Conservation (phyloP, 228 moss, liverwort and hornwort genomes). For the Sphagnum fallax region DNA sequence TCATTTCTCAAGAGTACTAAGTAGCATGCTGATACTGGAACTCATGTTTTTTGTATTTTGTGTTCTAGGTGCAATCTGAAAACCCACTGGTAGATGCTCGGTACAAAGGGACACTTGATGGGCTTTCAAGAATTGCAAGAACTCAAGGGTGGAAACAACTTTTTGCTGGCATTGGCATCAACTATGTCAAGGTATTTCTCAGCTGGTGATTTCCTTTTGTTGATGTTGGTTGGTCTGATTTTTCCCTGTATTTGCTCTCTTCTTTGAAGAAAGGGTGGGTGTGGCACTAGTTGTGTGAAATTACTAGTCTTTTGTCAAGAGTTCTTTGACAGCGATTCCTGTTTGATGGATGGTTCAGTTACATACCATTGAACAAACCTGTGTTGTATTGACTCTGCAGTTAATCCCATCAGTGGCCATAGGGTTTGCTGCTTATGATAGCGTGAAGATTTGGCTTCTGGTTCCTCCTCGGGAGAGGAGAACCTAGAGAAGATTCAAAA, state of each 20-base stretch:
- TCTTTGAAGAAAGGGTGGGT: too few relatives aligned
- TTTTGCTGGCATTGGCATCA: slow-evolving; percentile 86
- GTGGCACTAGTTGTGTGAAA: too few relatives aligned
- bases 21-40: too few relatives aligned
- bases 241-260: too few relatives aligned
- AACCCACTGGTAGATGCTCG: slow-evolving; percentile 48
- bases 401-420: slow-evolving; percentile 88
- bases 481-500: slow-evolving; percentile 1
- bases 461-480: slow-evolving; percentile 59
- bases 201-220: background rate
- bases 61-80: slow-evolving; percentile 62
- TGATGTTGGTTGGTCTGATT: background rate
- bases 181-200: slow-evolving; percentile 70
- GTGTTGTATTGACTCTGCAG: slow-evolving; percentile 19
- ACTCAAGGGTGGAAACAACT: slow-evolving; percentile 87
- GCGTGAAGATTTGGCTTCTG: slow-evolving; percentile 57
- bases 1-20: too few relatives aligned
- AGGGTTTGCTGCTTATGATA: slow-evolving; percentile 85
- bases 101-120: slow-evolving; percentile 81
- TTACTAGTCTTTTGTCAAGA: too few relatives aligned
- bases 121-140: slow-evolving; percentile 56
- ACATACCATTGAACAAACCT: too few relatives aligned
- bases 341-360: too few relatives aligned
- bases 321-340: too few relatives aligned
- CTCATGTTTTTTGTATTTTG: too few relatives aligned